Evolutionary conservation across 2,329 filamentous ascomycete genomes (phyloP).

Genomic region (Colletotrichum magnum): DNA sequence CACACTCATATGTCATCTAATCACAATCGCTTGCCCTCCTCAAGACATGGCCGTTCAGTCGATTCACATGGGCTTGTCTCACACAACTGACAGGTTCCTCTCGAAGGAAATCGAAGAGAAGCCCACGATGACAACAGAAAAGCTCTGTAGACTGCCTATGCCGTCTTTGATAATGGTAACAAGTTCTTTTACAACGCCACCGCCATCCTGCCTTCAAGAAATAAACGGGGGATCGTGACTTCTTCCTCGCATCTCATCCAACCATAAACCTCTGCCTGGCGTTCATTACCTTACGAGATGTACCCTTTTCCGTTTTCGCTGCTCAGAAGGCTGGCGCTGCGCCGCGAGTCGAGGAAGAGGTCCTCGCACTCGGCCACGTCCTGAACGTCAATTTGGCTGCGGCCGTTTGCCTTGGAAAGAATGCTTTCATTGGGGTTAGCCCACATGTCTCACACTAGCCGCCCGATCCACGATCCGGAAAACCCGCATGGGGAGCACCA

Average conservation of each 20-base stretch:
- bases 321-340: slow-evolving; percentile 79
- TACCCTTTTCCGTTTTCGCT: slow-evolving; percentile 75
- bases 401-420: slow-evolving; percentile 86
- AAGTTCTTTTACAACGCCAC: slow-evolving; percentile 41
- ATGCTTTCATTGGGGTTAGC: slow-evolving; percentile 70
- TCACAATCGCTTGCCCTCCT: slow-evolving; percentile 1
- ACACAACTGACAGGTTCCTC: slow-evolving; percentile 3
- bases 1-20: slow-evolving; percentile 9
- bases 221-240: slow-evolving; percentile 16
- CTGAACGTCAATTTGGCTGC: slow-evolving; percentile 80
- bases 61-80: neutral
- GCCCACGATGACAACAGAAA: neutral
- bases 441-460: slow-evolving; percentile 48
- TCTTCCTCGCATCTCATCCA: slow-evolving; percentile 31
- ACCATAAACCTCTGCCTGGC: slow-evolving; percentile 10
- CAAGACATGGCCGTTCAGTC: neutral
- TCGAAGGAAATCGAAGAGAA: neutral
- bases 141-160: slow-evolving; percentile 30
- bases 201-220: slow-evolving; percentile 32
- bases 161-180: slow-evolving; percentile 35
- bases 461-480: slow-evolving; percentile 33
- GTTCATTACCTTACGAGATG: slow-evolving; percentile 65
- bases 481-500: slow-evolving; percentile 24
- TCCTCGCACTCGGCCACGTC: slow-evolving; percentile 88
- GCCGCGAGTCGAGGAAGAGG: slow-evolving; percentile 85